Evolutionary conservation across 345 rosid genomes (phyloP).

Genomic region (Clausena lansium): DNA sequence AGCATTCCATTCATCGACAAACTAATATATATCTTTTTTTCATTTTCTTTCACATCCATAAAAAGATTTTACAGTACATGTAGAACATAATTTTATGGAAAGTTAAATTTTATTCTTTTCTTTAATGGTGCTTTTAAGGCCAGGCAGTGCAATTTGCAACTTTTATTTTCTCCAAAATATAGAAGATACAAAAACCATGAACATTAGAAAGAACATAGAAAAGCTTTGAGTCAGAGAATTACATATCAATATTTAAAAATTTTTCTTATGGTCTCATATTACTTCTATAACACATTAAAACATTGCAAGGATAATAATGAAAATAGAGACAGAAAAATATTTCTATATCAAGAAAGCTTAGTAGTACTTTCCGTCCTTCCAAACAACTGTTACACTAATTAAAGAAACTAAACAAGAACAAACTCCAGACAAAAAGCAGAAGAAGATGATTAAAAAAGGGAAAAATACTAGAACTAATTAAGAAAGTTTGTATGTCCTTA

Average conservation of each 20-base stretch:
- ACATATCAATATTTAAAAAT: neutral
- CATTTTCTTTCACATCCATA: neutral
- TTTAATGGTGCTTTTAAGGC: neutral
- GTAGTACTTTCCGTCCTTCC: constrained; percentile 8
- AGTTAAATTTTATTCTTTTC: neutral
- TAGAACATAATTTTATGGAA: neutral
- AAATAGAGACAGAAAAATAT: neutral
- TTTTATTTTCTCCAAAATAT: neutral
- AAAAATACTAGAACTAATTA: constrained; percentile 15
- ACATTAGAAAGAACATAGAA: neutral
- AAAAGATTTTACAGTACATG: neutral
- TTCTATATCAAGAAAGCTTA: constrained; percentile 35
- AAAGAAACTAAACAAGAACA: constrained; percentile 22
- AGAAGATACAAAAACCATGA: constrained; percentile 4
- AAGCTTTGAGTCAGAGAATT: neutral
- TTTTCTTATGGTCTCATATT: neutral
- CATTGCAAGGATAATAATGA: neutral
- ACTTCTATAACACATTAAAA: neutral
- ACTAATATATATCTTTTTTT: neutral
- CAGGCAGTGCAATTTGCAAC: neutral
- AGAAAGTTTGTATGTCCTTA: constrained; percentile 22
- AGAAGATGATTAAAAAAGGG: constrained; percentile 18
- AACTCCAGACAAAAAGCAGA: constrained; percentile 15
- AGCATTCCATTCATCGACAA: neutral
- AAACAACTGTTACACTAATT: constrained; percentile 21